Percentiles rank a stretch among this genome's conserved stretches.
phyloP scores from a whole-genome alignment of 1,139 yeast species.

The Pneumocystis oryctolagi region DNA sequence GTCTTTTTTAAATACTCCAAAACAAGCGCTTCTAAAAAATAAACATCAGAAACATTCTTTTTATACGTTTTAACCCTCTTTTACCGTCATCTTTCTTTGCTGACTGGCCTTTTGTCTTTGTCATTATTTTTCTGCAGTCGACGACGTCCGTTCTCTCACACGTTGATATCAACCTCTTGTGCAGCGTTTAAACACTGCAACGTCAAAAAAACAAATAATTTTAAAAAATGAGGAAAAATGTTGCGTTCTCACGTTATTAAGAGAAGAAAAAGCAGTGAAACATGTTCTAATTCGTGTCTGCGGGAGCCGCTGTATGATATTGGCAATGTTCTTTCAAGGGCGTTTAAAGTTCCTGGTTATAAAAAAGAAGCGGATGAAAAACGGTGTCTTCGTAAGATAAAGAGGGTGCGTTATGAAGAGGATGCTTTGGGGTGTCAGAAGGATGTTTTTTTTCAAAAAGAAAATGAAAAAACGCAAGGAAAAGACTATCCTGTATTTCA shows the following conservation, averaged over 20 bases:
- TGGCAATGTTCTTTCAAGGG: neutral
- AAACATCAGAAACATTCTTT: neutral
- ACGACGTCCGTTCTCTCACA: too few relatives aligned
- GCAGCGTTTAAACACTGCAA: too few relatives aligned
- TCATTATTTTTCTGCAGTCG: neutral
- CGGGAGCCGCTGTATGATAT: neutral
- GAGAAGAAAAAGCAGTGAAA: neutral
- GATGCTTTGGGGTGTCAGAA: neutral
- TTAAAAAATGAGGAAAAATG: neutral
- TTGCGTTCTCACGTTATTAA: neutral
- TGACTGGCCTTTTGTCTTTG: neutral
- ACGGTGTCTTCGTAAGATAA: constrained; percentile 13
- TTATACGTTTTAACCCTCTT: neutral
- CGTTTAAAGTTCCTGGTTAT: neutral
- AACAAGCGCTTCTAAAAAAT: constrained; percentile 11
- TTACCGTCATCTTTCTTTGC: neutral
- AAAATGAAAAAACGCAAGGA: constrained; percentile 2
- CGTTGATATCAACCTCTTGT: too few relatives aligned
- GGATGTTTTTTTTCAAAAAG: constrained; percentile 1
- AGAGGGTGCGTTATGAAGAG: constrained; percentile 12
- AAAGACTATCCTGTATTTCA: constrained; percentile 2
- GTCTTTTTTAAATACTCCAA: constrained; percentile 25
- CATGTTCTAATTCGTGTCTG: neutral
- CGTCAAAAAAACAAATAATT: neutral
- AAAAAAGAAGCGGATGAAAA: constrained; percentile 3